Evolutionary conservation across 768 basidiomycete species (phyloP).

Genomic region (Leccinum broughii): DNA sequence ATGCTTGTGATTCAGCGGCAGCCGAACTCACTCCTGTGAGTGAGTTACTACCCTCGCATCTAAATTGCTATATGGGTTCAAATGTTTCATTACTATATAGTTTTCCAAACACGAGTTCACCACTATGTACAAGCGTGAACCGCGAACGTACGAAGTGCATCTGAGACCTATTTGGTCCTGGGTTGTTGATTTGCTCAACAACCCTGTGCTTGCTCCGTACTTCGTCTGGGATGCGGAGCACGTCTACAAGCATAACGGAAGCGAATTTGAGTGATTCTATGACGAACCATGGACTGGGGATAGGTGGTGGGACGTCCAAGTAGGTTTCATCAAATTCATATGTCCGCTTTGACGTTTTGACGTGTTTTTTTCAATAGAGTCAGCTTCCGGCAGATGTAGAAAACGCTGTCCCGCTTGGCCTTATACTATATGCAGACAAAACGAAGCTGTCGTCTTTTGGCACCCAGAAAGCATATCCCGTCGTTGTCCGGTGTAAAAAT

Average conservation of each 20-base stretch:
- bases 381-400: conserved; percentile 14
- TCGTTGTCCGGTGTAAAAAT: conserved; percentile 36
- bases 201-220: conserved; percentile 4
- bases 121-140: conserved; percentile 4
- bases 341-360: too few relatives aligned
- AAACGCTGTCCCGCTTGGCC: conserved; percentile 28
- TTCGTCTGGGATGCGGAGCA: conserved; percentile 23
- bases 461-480: conserved; percentile 39
- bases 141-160: conserved; percentile 1
- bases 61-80: too few relatives aligned
- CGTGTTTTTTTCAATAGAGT: background rate
- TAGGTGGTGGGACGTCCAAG: conserved; percentile 10
- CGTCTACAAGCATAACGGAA: background rate
- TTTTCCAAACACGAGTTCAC: conserved; percentile 3
- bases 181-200: conserved; percentile 4
- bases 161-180: conserved; percentile 4
- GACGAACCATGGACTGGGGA: conserved; percentile 14
- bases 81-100: background rate
- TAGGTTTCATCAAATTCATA: too few relatives aligned
- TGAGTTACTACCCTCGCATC: background rate
- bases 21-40: conserved; percentile 8
- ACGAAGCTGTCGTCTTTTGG: conserved; percentile 40
- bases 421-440: conserved; percentile 44
- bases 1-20: conserved; percentile 1
- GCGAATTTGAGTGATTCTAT: background rate